phyloP scores from a whole-genome alignment of 805 yeast genomes.

The Ogataea nakhonphanomensis region DNA sequence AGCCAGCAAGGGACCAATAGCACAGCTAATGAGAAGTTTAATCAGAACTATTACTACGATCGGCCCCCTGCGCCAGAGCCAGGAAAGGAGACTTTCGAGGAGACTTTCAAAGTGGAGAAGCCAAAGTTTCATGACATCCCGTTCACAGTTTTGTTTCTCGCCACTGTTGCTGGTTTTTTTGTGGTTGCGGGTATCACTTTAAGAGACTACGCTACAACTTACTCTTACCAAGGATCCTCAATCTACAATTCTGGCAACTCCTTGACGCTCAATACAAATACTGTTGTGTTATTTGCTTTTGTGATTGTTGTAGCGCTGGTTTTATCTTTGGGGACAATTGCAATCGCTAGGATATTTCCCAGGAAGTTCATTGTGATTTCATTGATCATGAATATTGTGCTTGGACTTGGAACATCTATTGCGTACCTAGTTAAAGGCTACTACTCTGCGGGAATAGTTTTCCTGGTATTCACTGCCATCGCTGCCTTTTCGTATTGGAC shows the following conservation, averaged over 20 bases:
- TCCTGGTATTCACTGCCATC: constrained; percentile 30
- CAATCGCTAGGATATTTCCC: constrained; percentile 64
- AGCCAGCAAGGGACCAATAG: constrained; percentile 11
- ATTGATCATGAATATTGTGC: constrained; percentile 58
- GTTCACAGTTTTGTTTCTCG: constrained; percentile 49
- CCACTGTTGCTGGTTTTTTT: constrained; percentile 55
- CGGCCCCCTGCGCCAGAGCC: constrained; percentile 33
- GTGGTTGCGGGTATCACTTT: constrained; percentile 69
- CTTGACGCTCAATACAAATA: constrained; percentile 72
- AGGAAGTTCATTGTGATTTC: constrained; percentile 65
- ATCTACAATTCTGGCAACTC: constrained; percentile 50
- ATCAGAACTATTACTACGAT: constrained; percentile 18
- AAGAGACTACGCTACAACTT: constrained; percentile 56
- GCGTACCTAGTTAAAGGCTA: constrained; percentile 64
- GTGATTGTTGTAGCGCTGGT: constrained; percentile 58
- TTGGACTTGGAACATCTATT: constrained; percentile 75
- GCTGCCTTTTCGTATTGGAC: constrained; percentile 19
- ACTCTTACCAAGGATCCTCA: constrained; percentile 56
- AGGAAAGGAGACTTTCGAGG: constrained; percentile 46
- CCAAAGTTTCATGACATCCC: constrained; percentile 72
- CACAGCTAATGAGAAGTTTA: constrained; percentile 14
- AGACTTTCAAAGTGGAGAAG: constrained; percentile 60
- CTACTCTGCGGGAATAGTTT: constrained; percentile 74
- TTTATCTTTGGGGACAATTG: constrained; percentile 52
- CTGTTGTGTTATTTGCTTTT: constrained; percentile 67